These are phyloP conservation scores for Ophiostoma piceae DNA, from an alignment of 2,329 filamentous ascomycete species.

Conservation along the genomic window DNA sequence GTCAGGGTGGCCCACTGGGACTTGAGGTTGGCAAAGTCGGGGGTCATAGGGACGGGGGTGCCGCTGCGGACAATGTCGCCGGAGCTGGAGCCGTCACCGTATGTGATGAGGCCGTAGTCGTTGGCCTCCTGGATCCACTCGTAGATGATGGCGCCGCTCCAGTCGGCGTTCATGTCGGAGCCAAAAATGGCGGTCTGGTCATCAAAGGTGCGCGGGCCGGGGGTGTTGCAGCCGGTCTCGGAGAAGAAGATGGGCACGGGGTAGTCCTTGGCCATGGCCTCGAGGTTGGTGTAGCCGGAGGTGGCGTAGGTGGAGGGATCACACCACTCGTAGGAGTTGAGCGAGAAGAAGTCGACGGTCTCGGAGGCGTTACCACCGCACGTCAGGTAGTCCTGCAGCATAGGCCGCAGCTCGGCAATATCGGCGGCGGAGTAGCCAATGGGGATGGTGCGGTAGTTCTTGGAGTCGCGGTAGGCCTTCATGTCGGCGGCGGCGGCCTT, in stretches of 20 bases:
- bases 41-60: constrained; percentile 64
- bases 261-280: constrained; percentile 62
- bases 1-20: constrained; percentile 67
- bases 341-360: constrained; percentile 73
- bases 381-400: constrained; percentile 66
- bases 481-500: constrained; percentile 76
- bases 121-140: constrained; percentile 87
- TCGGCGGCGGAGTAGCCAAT: constrained; percentile 85
- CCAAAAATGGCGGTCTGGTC: constrained; percentile 77
- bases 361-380: constrained; percentile 67
- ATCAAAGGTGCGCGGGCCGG: constrained; percentile 56
- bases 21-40: constrained; percentile 75
- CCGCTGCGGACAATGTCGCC: constrained; percentile 67
- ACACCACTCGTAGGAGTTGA: constrained; percentile 84
- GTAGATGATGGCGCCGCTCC: constrained; percentile 77
- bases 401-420: constrained; percentile 62
- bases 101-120: constrained; percentile 74
- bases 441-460: constrained; percentile 74
- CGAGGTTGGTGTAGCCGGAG: constrained; percentile 66
- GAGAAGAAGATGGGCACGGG: constrained; percentile 86
- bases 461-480: constrained; percentile 71
- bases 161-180: constrained; percentile 61
- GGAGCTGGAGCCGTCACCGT: constrained; percentile 55
- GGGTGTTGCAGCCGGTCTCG: constrained; percentile 76
- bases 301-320: constrained; percentile 52